Evolutionary conservation across 75 land plant species (phyloP), one percentile per base, ranked within the genome.

Genomic region (Selaginella tamariscina): DNA sequence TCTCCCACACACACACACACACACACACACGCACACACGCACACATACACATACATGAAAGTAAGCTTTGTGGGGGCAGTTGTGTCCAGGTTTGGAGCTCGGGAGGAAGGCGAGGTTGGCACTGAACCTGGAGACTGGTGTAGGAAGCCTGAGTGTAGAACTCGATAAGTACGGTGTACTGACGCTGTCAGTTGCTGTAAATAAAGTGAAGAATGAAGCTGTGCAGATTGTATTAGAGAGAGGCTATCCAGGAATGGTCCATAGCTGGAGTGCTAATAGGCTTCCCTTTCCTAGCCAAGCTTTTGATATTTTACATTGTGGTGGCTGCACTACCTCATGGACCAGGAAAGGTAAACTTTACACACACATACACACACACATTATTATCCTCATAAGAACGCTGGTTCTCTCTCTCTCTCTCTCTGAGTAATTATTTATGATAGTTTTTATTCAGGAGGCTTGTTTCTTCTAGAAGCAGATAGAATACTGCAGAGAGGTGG

Each of bases 301-400:
- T 32, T 74, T 74, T n/a, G 75, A 74, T 33, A 26, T 74, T 32
- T 54, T 74, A 23, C 75, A 74, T 39, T 74, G 75, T 24, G 75
- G 64, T 24, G 65, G 54, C 32, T 74, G 75, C 56, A 59, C 55
- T 26, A 9, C 67, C 54, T 60, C 70, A 22, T 74, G 75, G 75
- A 18, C 23, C 49, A 57, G 24, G 27, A 20, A 68, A 29, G 64
- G 72, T 74, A n/a, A n/a, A n/a, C n/a, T n/a, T n/a, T n/a, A n/a
- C n/a, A n/a, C n/a, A n/a, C n/a, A n/a, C n/a, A n/a, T n/a, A n/a
- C n/a, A n/a, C n/a, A n/a, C n/a, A n/a, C n/a, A n/a, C n/a, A n/a
- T n/a, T n/a, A n/a, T n/a, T n/a, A n/a, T n/a, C n/a, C n/a, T n/a
- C n/a, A n/a, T n/a, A n/a, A n/a, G n/a, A n/a, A n/a, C n/a, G n/a